A percentile compares a stretch with the other conserved stretches of the same genome.
Conservation (phyloP, 441 rosid species). For the Omphalea diandra region DNA sequence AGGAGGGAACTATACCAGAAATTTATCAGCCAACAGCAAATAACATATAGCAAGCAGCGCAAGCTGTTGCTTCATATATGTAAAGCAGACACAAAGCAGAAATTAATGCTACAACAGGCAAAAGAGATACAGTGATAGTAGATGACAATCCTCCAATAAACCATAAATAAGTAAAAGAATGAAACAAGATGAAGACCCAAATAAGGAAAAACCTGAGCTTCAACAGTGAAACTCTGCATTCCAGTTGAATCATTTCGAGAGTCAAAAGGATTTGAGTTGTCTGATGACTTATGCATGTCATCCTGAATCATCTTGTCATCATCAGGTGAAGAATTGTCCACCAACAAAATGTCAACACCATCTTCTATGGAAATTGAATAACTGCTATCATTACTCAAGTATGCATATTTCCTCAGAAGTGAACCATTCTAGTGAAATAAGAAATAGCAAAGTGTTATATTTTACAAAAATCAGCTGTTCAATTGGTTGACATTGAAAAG, state of each 20-base stretch:
- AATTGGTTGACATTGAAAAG: not conserved
- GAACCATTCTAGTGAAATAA: conserved; percentile 70
- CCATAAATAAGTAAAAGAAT: not conserved
- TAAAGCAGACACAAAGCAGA: not conserved
- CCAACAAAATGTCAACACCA: conserved; percentile 76
- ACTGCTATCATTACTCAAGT: conserved; percentile 95
- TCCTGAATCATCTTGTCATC: conserved; percentile 45
- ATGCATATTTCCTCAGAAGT: conserved; percentile 79
- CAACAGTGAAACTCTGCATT: conserved; percentile 75
- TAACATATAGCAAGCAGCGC: conserved; percentile 4
- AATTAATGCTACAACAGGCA: not conserved
- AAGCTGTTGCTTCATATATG: not conserved
- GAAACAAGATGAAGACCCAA: not conserved
- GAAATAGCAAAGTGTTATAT: conserved; percentile 9
- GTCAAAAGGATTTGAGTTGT: conserved; percentile 36
- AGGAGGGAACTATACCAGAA: too few relatives aligned
- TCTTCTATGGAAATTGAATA: conserved; percentile 80
- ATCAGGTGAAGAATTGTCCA: conserved; percentile 52
- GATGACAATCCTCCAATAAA: not conserved
- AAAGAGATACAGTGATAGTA: not conserved
- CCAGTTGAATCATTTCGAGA: conserved; percentile 44
- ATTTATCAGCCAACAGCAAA: too few relatives aligned
- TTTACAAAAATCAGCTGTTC: conserved; percentile 16
- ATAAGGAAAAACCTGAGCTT: conserved; percentile 86
- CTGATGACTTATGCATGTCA: conserved; percentile 41